Base-by-base conservation (phyloP, 768 basidiomycete genomes). In the Exidia glandulosa region DNA sequence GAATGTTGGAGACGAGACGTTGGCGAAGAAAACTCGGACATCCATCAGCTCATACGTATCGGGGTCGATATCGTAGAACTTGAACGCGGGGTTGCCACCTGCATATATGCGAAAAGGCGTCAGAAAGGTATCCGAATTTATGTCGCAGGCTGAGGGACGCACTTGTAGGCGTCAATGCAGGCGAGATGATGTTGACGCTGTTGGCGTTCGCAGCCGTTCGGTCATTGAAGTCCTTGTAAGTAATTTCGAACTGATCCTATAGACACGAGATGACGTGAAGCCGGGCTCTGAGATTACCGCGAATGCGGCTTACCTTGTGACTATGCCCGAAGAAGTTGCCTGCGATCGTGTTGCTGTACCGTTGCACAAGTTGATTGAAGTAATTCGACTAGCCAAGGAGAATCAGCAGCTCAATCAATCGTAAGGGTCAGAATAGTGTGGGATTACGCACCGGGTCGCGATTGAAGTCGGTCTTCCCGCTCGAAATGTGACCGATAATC, bases 1-100 rank as follows among this genome's bases (percentile, higher is more conserved):
- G 73, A 79, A 83, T 3, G 65, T 65, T 0, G 79, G 71, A 57
- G 74, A 73, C 5, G 69, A 64, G 63, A 78, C 62, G 61, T 81
- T 72, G 50, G 73, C 79, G 56, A 73, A 70, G 66, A 78, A 81
- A 0, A 79, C 79, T 13, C 73, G 73, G 3, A 76, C 71, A 62
- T 86, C 83, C 78, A 85, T 81, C 56, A 86, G 68, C 64, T 85
- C 85, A 63, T 79, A 85, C 7, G 83, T 84, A 61, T 83, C 82
- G 2, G 83, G 81, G 65, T 86, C 85, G 30, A 86, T 72, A 57
- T 85, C 83, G 66, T 85, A 85, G 0, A 84, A 69, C 57, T 80
- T 79, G 72, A 79, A 84, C 13, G 77, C 78, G 2, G 77, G 81
- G 63, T 82, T 82, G 33, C 76, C 80, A 60, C 73, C 82, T 84